These are phyloP conservation scores for Solanum hybrid DNA, from an alignment of 305 asterid genomes.

Conservation along the genomic window DNA sequence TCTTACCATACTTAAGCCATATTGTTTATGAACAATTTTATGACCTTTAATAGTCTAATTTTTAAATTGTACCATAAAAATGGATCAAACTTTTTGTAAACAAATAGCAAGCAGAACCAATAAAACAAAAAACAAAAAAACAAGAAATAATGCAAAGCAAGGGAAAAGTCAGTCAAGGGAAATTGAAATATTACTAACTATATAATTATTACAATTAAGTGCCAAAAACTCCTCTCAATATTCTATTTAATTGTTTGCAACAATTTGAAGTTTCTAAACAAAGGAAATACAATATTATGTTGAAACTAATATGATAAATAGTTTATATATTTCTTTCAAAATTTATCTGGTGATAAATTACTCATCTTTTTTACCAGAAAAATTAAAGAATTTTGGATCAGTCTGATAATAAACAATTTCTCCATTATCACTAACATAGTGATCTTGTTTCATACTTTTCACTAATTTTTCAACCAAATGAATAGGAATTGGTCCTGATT, in stretches of 20 bases:
- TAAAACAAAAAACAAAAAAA: neutral
- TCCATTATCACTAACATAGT: constrained; percentile 72
- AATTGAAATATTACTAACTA: neutral
- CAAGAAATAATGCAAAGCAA: neutral
- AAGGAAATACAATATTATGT: neutral
- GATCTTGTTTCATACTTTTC: constrained; percentile 67
- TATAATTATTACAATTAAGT: neutral
- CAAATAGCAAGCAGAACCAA: neutral
- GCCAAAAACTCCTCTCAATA: neutral
- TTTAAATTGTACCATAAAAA: neutral
- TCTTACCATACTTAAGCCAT: neutral
- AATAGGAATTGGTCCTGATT: constrained; percentile 66
- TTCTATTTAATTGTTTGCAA: neutral
- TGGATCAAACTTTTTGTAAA: neutral
- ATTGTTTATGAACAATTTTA: neutral
- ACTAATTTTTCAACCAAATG: constrained; percentile 48
- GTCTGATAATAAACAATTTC: constrained; percentile 72
- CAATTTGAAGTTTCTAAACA: neutral
- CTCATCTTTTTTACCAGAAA: constrained; percentile 3
- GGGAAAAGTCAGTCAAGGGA: neutral
- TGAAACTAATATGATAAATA: neutral
- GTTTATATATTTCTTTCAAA: neutral
- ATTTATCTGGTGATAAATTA: neutral
- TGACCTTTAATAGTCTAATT: too few species aligned
- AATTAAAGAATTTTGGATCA: constrained; percentile 38